phyloP scores from a whole-genome alignment of 2,329 filamentous ascomycete genomes.

The Neofusicoccum parvum region DNA sequence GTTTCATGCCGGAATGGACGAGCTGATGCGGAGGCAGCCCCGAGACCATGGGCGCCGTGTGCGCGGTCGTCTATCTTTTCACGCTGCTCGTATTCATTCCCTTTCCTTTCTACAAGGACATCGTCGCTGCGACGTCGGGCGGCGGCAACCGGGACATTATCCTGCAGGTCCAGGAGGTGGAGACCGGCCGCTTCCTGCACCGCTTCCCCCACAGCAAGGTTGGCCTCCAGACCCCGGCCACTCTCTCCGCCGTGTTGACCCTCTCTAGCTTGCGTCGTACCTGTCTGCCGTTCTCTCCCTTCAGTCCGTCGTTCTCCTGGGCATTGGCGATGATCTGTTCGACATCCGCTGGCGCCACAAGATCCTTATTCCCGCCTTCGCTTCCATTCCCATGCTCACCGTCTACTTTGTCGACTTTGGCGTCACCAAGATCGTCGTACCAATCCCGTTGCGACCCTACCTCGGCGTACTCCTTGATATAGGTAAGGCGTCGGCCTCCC shows the following conservation, averaged over 20 bases:
- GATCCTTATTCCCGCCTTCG: constrained; percentile 94
- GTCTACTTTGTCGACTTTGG: constrained; percentile 99
- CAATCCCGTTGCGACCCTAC: constrained; percentile 79
- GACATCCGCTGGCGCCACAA: constrained; percentile 99
- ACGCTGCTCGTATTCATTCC: constrained; percentile 90
- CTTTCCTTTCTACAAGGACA: constrained; percentile 97
- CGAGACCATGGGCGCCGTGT: constrained; percentile 94
- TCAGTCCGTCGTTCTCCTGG: constrained; percentile 86
- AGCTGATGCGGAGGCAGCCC: constrained; percentile 55
- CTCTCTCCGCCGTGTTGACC: not conserved
- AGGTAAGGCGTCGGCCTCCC: constrained; percentile 38
- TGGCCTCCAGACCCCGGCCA: not conserved
- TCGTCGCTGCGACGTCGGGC: constrained; percentile 90
- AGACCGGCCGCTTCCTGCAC: constrained; percentile 84
- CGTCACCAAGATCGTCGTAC: constrained; percentile 92
- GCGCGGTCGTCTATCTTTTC: constrained; percentile 88
- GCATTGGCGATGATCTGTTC: constrained; percentile 93
- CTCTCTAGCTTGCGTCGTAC: constrained; percentile 79
- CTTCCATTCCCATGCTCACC: constrained; percentile 88
- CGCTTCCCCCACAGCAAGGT: constrained; percentile 92
- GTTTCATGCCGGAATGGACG: constrained; percentile 10
- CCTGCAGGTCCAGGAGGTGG: constrained; percentile 69
- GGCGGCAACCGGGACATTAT: constrained; percentile 90
- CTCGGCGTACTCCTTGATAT: constrained; percentile 84
- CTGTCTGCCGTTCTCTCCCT: constrained; percentile 91